phyloP scores from a whole-genome alignment of 1,284 basidiomycete genomes.

The Kalmanozyma brasiliensis region DNA sequence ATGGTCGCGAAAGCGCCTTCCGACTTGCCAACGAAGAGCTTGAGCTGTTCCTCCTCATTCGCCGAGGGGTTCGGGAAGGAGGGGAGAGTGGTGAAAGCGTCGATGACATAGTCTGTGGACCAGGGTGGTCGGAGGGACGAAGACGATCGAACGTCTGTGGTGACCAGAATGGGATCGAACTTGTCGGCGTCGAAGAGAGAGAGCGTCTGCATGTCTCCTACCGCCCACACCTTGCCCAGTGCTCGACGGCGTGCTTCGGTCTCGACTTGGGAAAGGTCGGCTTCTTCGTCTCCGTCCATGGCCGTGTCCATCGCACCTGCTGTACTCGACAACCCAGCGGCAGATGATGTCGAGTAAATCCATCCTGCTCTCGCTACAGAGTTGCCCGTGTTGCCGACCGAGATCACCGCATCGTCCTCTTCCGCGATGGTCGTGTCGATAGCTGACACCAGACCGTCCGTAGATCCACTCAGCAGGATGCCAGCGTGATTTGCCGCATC shows the following conservation, averaged over 20 bases:
- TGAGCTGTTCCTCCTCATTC: slow-evolving; percentile 7
- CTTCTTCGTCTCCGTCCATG: slow-evolving; percentile 30
- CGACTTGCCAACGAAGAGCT: slow-evolving; percentile 38
- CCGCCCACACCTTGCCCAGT: slow-evolving; percentile 58
- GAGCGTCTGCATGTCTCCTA: slow-evolving; percentile 67
- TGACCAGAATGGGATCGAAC: slow-evolving; percentile 52
- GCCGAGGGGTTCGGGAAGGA: slow-evolving; percentile 21
- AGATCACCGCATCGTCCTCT: slow-evolving; percentile 65
- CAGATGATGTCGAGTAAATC: slow-evolving; percentile 22
- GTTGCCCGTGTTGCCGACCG: slow-evolving; percentile 62
- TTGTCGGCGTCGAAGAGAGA: slow-evolving; percentile 62
- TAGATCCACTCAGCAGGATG: slow-evolving; percentile 60
- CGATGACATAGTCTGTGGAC: slow-evolving; percentile 64
- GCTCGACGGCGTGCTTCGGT: slow-evolving; percentile 32
- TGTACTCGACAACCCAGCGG: neutral
- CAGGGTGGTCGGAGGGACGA: slow-evolving; percentile 56
- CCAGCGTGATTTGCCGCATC: slow-evolving; percentile 25
- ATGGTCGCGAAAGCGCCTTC: slow-evolving; percentile 40
- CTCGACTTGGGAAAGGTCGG: slow-evolving; percentile 34
- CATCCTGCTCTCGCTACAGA: slow-evolving; percentile 61
- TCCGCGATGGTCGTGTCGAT: slow-evolving; percentile 55
- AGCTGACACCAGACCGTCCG: slow-evolving; percentile 61
- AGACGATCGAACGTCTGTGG: slow-evolving; percentile 47
- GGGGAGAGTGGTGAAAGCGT: slow-evolving; percentile 35
- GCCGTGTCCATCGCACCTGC: slow-evolving; percentile 20